Base-by-base conservation (phyloP, 2,329 filamentous ascomycete species). In the Teratosphaeria gauchensis region DNA sequence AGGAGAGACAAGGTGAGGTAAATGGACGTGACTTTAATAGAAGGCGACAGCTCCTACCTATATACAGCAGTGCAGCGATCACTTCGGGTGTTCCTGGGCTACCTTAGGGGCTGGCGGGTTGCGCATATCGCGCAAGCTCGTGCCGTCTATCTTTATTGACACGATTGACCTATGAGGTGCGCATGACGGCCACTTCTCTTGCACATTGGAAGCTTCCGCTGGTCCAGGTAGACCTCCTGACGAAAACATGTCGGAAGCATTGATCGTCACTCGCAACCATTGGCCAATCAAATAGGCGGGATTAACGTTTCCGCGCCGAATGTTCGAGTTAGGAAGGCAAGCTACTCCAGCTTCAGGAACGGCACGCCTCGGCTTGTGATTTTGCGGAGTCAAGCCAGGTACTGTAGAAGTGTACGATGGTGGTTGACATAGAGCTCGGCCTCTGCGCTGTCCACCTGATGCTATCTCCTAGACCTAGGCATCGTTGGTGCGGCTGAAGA, bases 191-290 rank as follows among this genome's bases (percentile, higher is more conserved):
- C 42, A 21, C 42, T n/a, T 16, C 19, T 7, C 16, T 21, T 14
- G 35, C 35, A 42, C n/a, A 16, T 42, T 16, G 12, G 14, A 42
- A 56, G 33, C 56, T 60, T 60, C 59, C 59, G 16, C 55, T 59
- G 38, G 56, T 61, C 59, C 59, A 59, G 46, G 21, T 21, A 54
- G 56, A 19, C 28, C 48, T 32, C 19, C 48, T 19, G n/a, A 56
- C 57, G 57, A 59, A 53, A 59, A 59, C 54, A 56, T 9, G 57
- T 56, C 57, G 57, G 57, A 52, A 51, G 14, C 24, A 53, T 31
- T 12, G 35, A 53, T 51, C 24, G 46, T 48, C 55, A 51, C 51
- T 6, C 24, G 38, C 31, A 33, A 5, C 14, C 14, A 33, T 53
- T 57, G 56, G 42, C 56, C 56, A 57, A 57, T 57, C 31, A 53